Evolutionary conservation across 176 grass and related monocot species (phyloP), one percentile per base, ranked within the genome.

Genomic region (Chloris gayana): DNA sequence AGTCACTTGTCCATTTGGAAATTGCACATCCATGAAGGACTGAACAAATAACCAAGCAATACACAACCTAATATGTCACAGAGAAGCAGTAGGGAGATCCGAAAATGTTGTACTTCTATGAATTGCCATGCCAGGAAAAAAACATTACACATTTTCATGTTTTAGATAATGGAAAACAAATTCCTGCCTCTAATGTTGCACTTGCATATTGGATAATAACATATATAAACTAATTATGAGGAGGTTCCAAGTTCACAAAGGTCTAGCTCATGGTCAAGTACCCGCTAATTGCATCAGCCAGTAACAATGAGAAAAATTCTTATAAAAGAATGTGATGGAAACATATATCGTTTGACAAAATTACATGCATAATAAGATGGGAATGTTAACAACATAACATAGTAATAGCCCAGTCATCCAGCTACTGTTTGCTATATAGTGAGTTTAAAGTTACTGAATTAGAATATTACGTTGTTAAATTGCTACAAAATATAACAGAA

Each of bases 1-100:
- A 67, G 92, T 99, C 34, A 95, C 66, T 72, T 99, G 92, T 65
- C 96, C 90, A 82, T 93, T 95, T 69, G 96, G 93, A 45, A 91
- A 99, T 64, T 99, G 90, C 58, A 95, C 72, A 73, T 99, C 96
- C 96, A 99, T 89, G 76, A 93, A 99, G n/a, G 92, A 91, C 92
- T 99, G 82, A 86, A 78, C 31, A 73, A 67, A 86, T 11, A 83
- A 26, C 31, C 65, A 79, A 75, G 34, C 31, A 79, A 74, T 67
- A 77, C 27, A 77, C 6, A 3, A 19, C 38, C 64, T 14, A 47
- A 50, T 38, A 46, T 47, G 15, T 58, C 39, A 77, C 10, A 70
- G 0, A 45, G 15, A 25, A 77, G 75, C 12, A 44, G 71, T 47
- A 54, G 27, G n/a, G 80, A 50, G n/a, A 59, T 79, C 14, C 42